A percentile compares a stretch with the other conserved stretches of the same genome.
phyloP scores from a whole-genome alignment of 1,284 basidiomycete species.

The Clitocybe nebularis region DNA sequence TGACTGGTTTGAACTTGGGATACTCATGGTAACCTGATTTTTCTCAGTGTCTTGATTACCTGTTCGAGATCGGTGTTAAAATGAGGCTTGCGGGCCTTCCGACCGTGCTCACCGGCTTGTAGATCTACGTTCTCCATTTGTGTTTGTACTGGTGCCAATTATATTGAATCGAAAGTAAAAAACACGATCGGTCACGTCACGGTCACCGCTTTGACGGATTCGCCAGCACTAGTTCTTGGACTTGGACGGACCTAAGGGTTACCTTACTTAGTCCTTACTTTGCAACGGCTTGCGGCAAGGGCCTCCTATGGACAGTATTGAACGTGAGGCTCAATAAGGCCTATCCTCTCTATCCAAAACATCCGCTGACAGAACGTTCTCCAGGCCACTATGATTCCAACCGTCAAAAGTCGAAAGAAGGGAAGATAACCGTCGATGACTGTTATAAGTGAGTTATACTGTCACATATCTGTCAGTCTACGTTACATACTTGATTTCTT shows the following conservation, averaged over 20 bases:
- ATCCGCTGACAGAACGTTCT: too few species aligned
- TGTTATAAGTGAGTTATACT: slow-evolving; percentile 9
- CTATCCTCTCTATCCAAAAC: too few species aligned
- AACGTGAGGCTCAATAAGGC: too few species aligned
- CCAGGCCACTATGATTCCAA: too few species aligned
- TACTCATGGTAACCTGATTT: slow-evolving; percentile 6
- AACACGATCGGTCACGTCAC: slow-evolving; percentile 11
- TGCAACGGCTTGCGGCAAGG: too few species aligned
- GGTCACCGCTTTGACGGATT: too few species aligned
- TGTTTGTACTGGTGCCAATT: background rate
- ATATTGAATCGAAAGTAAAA: background rate
- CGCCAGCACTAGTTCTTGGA: too few species aligned
- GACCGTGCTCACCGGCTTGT: slow-evolving; percentile 31
- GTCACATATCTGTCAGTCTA: background rate
- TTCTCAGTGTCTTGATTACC: slow-evolving; percentile 74
- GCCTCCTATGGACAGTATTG: too few species aligned
- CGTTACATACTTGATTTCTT: background rate
- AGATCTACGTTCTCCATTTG: background rate
- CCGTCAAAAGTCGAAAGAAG: too few species aligned
- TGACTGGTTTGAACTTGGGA: background rate
- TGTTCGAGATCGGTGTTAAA: slow-evolving; percentile 82
- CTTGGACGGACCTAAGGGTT: too few species aligned
- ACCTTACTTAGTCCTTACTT: too few species aligned
- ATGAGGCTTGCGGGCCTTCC: slow-evolving; percentile 63
- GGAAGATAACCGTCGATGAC: background rate